phyloP scores from a whole-genome alignment of 768 basidiomycete species.

The Omphalotus guepiniiformis region DNA sequence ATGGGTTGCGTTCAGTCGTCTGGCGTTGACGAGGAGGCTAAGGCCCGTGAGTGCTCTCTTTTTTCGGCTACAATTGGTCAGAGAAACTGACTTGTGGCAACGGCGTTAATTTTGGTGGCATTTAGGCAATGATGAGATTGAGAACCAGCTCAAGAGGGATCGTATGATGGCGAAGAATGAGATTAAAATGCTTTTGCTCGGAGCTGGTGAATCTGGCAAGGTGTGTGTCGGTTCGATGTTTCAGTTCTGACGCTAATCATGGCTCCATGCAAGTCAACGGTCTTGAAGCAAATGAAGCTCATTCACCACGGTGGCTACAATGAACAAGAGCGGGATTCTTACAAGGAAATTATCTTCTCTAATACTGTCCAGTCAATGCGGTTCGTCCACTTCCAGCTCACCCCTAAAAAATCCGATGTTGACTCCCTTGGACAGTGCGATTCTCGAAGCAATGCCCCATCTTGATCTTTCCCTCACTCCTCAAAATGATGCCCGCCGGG shows the following conservation, averaged over 20 bases:
- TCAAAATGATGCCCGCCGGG: slow-evolving; percentile 61
- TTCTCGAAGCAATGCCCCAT: slow-evolving; percentile 88
- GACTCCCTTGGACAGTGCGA: slow-evolving; percentile 44
- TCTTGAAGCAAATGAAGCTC: slow-evolving; percentile 97
- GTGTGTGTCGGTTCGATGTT: slow-evolving; percentile 28
- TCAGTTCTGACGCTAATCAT: background rate
- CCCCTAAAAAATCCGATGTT: slow-evolving; percentile 4
- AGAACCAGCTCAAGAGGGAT: slow-evolving; percentile 87
- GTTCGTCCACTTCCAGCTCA: slow-evolving; percentile 34
- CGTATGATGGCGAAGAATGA: slow-evolving; percentile 87
- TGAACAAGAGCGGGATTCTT: slow-evolving; percentile 83
- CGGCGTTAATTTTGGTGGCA: background rate
- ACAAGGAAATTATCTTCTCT: slow-evolving; percentile 93
- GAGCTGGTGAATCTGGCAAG: slow-evolving; percentile 97
- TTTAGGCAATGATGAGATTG: slow-evolving; percentile 88
- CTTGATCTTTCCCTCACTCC: slow-evolving; percentile 74
- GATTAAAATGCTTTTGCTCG: slow-evolving; percentile 93
- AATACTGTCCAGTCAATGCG: slow-evolving; percentile 96
- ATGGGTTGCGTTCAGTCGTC: slow-evolving; percentile 79
- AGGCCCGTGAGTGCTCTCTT: slow-evolving; percentile 58
- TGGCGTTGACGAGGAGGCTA: slow-evolving; percentile 73
- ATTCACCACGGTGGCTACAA: slow-evolving; percentile 92
- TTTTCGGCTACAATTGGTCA: background rate
- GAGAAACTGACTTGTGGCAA: background rate
- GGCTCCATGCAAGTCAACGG: slow-evolving; percentile 58